Conservation (phyloP, 179 eudicot genomes). For the Carnegiea gigantea region DNA sequence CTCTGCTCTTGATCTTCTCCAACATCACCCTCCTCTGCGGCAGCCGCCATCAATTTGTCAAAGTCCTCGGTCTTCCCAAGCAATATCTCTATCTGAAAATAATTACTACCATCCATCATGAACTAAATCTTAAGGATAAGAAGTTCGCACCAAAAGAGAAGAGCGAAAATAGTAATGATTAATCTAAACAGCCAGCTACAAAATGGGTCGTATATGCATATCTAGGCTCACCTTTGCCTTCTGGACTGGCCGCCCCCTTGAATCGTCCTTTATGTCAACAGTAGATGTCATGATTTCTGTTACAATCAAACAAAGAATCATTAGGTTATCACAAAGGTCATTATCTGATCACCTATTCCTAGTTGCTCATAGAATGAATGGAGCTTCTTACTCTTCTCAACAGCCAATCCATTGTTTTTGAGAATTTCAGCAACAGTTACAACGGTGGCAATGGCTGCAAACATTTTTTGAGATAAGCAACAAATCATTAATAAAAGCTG, state of each 20-base stretch:
- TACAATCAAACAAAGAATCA: constrained; percentile 3
- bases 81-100: constrained; percentile 52
- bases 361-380: neutral
- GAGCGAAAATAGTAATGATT: neutral
- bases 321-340: neutral
- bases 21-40: constrained; percentile 40
- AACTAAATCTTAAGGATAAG: neutral
- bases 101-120: neutral
- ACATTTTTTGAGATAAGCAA: constrained; percentile 4
- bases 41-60: constrained; percentile 59
- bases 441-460: constrained; percentile 81
- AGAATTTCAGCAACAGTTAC: constrained; percentile 76
- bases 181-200: neutral
- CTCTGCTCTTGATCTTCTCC: constrained; percentile 39
- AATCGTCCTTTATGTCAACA: constrained; percentile 67
- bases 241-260: constrained; percentile 73
- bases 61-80: constrained; percentile 56
- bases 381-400: constrained; percentile 58
- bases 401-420: constrained; percentile 74
- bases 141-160: too few species aligned
- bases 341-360: neutral
- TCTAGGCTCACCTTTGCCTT: constrained; percentile 61
- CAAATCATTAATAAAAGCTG: neutral
- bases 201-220: neutral
- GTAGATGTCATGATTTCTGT: constrained; percentile 42